A percentile compares a stretch with the other conserved stretches of the same genome.
Conservation (phyloP, 2,329 filamentous ascomycete species). For the Diplodia mutila region DNA sequence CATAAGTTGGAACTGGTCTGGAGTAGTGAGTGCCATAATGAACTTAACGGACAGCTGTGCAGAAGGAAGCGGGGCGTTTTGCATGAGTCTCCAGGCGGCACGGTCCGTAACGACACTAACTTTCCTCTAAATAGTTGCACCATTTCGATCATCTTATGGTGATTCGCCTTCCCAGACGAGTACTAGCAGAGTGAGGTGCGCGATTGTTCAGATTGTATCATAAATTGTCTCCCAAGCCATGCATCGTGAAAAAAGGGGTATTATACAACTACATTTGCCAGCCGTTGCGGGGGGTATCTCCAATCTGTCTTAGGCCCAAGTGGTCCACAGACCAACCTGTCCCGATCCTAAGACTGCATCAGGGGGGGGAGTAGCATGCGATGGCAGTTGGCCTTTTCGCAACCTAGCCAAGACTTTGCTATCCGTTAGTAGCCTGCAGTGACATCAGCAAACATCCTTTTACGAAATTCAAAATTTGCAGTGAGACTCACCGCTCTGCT, state of each 20-base stretch:
- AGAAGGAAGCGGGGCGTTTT: too few relatives aligned
- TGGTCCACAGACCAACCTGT: neutral
- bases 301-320: neutral
- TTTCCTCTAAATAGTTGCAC: neutral
- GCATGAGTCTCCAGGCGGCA: too few relatives aligned
- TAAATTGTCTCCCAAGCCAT: neutral
- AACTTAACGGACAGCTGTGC: too few relatives aligned
- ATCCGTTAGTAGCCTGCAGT: neutral
- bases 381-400: too few relatives aligned
- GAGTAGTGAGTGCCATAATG: too few relatives aligned
- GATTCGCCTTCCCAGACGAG: too few relatives aligned
- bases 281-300: neutral
- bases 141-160: neutral
- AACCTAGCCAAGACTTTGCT: too few relatives aligned
- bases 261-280: conserved; percentile 4
- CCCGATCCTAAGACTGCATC: neutral
- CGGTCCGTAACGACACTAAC: too few relatives aligned
- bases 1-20: too few relatives aligned
- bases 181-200: neutral
- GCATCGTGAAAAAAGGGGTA: neutral
- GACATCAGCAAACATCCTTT: neutral
- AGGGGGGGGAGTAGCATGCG: too few relatives aligned
- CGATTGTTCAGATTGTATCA: neutral
- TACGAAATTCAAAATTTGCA: neutral
- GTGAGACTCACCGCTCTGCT: conserved; percentile 20